Evolutionary conservation across 2,329 filamentous ascomycete genomes (phyloP).

Genomic region (Scopulariopsis brevicaulis): DNA sequence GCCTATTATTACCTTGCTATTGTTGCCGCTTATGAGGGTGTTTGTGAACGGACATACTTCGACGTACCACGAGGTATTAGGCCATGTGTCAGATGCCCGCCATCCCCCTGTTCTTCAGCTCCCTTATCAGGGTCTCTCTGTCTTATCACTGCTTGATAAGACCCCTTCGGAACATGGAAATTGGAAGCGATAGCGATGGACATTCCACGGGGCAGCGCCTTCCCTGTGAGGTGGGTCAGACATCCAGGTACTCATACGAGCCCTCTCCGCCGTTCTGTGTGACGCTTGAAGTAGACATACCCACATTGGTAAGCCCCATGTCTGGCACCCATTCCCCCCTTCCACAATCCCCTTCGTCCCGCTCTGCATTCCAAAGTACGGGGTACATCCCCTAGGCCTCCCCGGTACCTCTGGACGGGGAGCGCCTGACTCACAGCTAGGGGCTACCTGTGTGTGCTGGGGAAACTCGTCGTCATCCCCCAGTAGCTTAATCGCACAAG

Average conservation of each 20-base stretch:
- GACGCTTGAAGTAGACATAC: not conserved
- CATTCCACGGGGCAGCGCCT: not conserved
- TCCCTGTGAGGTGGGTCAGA: not conserved
- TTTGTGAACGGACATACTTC: too few relatives aligned
- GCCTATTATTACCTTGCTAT: too few relatives aligned
- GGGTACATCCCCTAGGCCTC: not conserved
- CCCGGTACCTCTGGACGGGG: not conserved
- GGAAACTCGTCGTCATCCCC: not conserved
- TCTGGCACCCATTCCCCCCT: not conserved
- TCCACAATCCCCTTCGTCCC: not conserved
- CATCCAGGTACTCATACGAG: not conserved
- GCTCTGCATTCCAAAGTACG: not conserved
- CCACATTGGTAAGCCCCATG: not conserved
- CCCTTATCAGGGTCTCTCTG: not conserved
- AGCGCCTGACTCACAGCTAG: not conserved
- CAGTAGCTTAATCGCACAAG: not conserved
- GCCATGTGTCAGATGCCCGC: too few relatives aligned
- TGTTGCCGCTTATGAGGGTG: too few relatives aligned
- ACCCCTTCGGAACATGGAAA: not conserved
- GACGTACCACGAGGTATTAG: too few relatives aligned
- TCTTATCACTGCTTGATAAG: not conserved
- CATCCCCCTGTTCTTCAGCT: too few relatives aligned
- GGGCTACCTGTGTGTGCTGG: not conserved
- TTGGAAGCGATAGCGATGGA: not conserved
- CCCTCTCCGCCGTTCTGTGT: not conserved